Evolutionary conservation across 139 green algal genomes (phyloP), one percentile per base, ranked within the genome.

Genomic region (Coelastrella sp.): DNA sequence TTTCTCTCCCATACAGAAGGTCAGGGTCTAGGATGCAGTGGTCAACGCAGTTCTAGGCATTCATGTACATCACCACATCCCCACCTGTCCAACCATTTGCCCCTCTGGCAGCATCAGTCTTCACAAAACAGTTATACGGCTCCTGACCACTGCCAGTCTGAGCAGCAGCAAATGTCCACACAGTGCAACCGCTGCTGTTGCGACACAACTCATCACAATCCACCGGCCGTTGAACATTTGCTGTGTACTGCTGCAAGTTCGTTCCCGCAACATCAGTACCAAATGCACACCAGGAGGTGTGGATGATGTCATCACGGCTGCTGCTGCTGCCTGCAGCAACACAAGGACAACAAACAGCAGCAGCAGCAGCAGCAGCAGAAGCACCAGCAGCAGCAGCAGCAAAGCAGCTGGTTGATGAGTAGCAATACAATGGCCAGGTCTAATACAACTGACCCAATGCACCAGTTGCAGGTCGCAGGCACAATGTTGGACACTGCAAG

Each of bases 251-350:
- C 75, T 71, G 51, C 51, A 82, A 53, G 35, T 82, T 82, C 3
- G 75, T 82, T 21, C 75, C 75, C 6, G 75, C 75, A 27, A 82
- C 75, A 38, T 82, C 75, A 6, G 15, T 38, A 35, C 75, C 75
- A 59, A 82, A 82, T 4, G 75, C 53, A 59, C 75, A 82, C 34
- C 38, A 51, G n/a, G 37, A n/a, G 30, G 35, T 17, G 25, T 38
- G 35, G 25, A 13, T 67, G 21, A 19, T 67, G 23, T 19, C 59
- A 35, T 67, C 59, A 67, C 59, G 25, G 25, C 7, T 32, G 25
- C 23, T 67, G 59, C 27, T 34, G 23, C 23, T 57, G 45, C n/a
- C n/a, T n/a, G n/a, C n/a, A n/a, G n/a, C n/a, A n/a, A n/a, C n/a
- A n/a, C n/a, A n/a, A n/a, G n/a, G n/a, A n/a, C n/a, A n/a, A n/a